Evolutionary conservation across 116 monocot genomes (phyloP), one percentile per base, ranked within the genome.

Genomic region (Papilionanthe hybrid): DNA sequence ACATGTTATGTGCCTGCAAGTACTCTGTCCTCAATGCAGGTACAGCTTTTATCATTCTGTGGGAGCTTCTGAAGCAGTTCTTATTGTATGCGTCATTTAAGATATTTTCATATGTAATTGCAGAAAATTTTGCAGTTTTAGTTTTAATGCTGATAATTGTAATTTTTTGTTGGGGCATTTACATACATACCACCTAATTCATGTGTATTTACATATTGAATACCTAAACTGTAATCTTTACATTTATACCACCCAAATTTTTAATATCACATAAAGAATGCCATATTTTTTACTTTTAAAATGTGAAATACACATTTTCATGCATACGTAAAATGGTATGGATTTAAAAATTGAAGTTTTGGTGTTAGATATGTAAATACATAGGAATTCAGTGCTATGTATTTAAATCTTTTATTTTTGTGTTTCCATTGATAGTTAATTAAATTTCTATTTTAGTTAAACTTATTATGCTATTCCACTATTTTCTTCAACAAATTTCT

Each of bases 21-120:
- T 73, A 73, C 73, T 17, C 44, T 8, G 13, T 32, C 69, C 10
- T 73, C 73, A 73, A 69, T 32, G 13, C 73, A 43, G 73, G 73
- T 73, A 43, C 44, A n/a, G n/a, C 44, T n/a, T 73, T 43, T 73
- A 22, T 32, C 30, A 69, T 69, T 69, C 30, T 69, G 7, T 32
- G 15, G 29, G 4, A 9, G 15, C 67, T 67, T 60, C 28, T 12
- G 10, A 29, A 67, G 27, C 25, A 67, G 29, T 13, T 67, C 67
- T 30, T 67, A 67, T 4, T 58, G 7, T 29, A 10, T 68, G 29
- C 30, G 5, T 63, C 15, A 30, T 68, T 68, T 30, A 30, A 68
- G 12, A 68, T 9, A 30, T 30, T 30, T 68, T 68, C 23, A 32
- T 29, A 30, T 29, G 30, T 30, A 68, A 68, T 30, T 68, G 68